Percentiles rank a stretch among this genome's conserved stretches.
These are phyloP conservation scores for Colletotrichum falcatum DNA, from an alignment of 2,329 filamentous ascomycete genomes.

Conservation along the genomic window DNA sequence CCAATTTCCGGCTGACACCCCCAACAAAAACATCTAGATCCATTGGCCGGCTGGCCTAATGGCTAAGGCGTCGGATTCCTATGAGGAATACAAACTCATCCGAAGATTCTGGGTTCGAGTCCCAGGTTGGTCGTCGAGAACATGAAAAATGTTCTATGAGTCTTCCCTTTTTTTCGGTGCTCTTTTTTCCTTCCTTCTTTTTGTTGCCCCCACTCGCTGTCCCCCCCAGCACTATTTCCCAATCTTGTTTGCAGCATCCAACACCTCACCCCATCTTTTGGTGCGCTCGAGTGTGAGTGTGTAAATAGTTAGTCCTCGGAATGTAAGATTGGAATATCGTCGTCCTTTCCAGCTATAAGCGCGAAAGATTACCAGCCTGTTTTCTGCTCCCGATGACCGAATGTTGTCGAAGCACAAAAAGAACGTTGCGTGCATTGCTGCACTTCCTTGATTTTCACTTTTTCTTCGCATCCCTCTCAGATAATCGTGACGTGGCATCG, in stretches of 20 bases:
- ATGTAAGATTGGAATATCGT: not conserved
- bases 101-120: slow-evolving; percentile 42
- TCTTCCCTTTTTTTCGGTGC: too few relatives aligned
- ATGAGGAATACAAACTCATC: slow-evolving; percentile 32
- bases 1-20: not conserved
- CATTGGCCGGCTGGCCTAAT: slow-evolving; percentile 40
- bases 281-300: not conserved
- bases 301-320: not conserved
- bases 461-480: too few relatives aligned
- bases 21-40: slow-evolving; percentile 16
- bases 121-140: slow-evolving; percentile 38
- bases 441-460: not conserved
- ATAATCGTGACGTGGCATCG: not conserved
- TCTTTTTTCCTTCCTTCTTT: not conserved
- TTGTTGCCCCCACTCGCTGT: not conserved
- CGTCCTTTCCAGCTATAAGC: not conserved
- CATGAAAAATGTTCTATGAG: slow-evolving; percentile 14
- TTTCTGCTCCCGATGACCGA: not conserved
- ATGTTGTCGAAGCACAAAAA: too few relatives aligned
- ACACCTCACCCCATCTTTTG: too few relatives aligned
- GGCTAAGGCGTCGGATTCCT: slow-evolving; percentile 41
- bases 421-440: not conserved
- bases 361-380: not conserved
- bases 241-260: not conserved
- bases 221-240: not conserved